Evolutionary conservation across 768 basidiomycete species (phyloP).

Genomic region (Omphalotus guepiniiformis): DNA sequence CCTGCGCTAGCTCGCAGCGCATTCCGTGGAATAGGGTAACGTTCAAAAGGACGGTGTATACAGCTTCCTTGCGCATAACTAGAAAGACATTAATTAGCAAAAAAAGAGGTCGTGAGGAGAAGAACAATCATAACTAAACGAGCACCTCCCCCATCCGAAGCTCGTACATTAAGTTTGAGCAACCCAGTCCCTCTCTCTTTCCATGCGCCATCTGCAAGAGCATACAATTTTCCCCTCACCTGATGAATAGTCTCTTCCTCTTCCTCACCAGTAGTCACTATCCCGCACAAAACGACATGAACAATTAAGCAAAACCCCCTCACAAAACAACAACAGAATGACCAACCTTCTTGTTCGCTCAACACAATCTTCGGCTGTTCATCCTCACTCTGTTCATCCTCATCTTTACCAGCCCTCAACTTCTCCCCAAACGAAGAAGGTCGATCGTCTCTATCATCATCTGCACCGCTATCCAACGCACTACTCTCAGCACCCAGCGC

Average conservation of each 20-base stretch:
- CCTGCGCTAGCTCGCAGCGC: constrained; percentile 67
- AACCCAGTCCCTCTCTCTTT: constrained; percentile 74
- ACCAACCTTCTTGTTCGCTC: constrained; percentile 67
- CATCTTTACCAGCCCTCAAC: constrained; percentile 58
- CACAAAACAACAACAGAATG: not conserved
- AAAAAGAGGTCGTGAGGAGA: not conserved
- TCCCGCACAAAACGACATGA: not conserved
- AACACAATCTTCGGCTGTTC: constrained; percentile 47
- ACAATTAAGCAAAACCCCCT: not conserved
- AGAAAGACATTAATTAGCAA: constrained; percentile 9
- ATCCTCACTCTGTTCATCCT: constrained; percentile 50
- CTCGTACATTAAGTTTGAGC: constrained; percentile 65
- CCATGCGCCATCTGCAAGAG: constrained; percentile 60
- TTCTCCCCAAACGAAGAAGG: constrained; percentile 59
- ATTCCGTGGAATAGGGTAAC: constrained; percentile 76
- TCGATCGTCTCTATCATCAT: constrained; percentile 40
- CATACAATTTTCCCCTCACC: constrained; percentile 72
- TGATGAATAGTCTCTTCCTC: constrained; percentile 75
- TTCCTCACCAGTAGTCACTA: constrained; percentile 78
- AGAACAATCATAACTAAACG: constrained; percentile 51
- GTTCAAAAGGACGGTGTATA: constrained; percentile 70
- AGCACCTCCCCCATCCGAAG: constrained; percentile 60
- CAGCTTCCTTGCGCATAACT: constrained; percentile 89
- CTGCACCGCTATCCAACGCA: constrained; percentile 35
- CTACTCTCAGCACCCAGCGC: constrained; percentile 25